Conservation (phyloP, 2,329 filamentous ascomycete genomes). For the Xylariaceae sp. region DNA sequence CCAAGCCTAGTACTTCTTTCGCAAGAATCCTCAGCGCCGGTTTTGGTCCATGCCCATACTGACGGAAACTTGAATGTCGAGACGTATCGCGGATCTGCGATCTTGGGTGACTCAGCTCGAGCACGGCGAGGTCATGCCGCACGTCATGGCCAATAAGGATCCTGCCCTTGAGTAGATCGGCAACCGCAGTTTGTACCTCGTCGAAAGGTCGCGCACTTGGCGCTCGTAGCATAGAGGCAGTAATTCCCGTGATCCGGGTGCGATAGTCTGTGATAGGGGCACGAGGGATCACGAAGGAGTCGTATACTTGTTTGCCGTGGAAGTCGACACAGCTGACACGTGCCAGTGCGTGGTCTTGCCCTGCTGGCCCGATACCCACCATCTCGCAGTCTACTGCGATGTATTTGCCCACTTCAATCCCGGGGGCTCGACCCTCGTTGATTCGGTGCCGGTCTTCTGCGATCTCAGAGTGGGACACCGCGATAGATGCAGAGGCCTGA, state of each 20-base stretch:
- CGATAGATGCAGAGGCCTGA: slow-evolving; percentile 8
- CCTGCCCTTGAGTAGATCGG: slow-evolving; percentile 55
- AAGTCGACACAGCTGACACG: slow-evolving; percentile 90
- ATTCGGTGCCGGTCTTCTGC: slow-evolving; percentile 35
- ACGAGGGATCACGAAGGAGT: slow-evolving; percentile 78
- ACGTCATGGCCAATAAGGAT: slow-evolving; percentile 68
- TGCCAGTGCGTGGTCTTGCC: slow-evolving; percentile 70
- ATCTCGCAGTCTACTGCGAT: slow-evolving; percentile 95
- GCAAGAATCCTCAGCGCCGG: slow-evolving; percentile 59
- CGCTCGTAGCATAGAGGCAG: slow-evolving; percentile 60
- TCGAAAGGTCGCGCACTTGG: slow-evolving; percentile 61
- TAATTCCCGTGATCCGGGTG: slow-evolving; percentile 78
- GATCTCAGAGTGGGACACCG: slow-evolving; percentile 3
- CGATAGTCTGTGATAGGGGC: slow-evolving; percentile 85
- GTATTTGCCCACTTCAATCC: slow-evolving; percentile 76
- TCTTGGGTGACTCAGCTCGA: slow-evolving; percentile 63
- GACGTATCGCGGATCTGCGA: slow-evolving; percentile 52
- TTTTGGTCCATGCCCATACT: slow-evolving; percentile 17
- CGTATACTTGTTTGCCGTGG: slow-evolving; percentile 86
- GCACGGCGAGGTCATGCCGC: slow-evolving; percentile 63
- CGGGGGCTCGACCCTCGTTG: slow-evolving; percentile 58
- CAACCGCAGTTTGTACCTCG: slow-evolving; percentile 69
- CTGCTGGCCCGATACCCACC: slow-evolving; percentile 76
- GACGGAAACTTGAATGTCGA: slow-evolving; percentile 18
- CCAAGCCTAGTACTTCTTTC: slow-evolving; percentile 39